These are phyloP conservation scores for Neurospora tetrasperma DNA, from an alignment of 495 filamentous ascomycete species.

Conservation along the genomic window DNA sequence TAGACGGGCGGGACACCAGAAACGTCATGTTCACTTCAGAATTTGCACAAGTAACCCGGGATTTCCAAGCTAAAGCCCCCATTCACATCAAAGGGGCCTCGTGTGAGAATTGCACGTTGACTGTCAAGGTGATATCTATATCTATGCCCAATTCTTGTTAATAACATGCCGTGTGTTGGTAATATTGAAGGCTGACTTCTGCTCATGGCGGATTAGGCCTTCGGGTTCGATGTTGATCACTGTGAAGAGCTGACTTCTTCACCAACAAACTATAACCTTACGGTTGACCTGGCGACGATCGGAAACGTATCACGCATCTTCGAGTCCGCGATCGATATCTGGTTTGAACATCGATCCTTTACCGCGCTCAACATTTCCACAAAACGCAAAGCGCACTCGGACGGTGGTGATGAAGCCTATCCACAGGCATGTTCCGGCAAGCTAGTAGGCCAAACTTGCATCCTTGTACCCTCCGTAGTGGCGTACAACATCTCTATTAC, in stretches of 20 bases:
- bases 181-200: background rate
- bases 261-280: background rate
- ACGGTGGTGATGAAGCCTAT: background rate
- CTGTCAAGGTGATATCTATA: background rate
- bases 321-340: background rate
- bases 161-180: background rate
- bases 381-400: background rate
- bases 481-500: background rate
- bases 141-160: background rate
- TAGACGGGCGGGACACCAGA: background rate
- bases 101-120: background rate
- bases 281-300: background rate
- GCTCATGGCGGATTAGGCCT: background rate
- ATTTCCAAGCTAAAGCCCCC: background rate
- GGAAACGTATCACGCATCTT: background rate
- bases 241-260: background rate
- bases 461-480: background rate
- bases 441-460: background rate
- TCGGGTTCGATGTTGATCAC: background rate
- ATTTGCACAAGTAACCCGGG: background rate
- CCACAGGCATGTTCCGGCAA: background rate
- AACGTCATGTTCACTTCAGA: background rate
- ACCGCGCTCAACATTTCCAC: background rate
- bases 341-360: background rate
- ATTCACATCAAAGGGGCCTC: background rate